These are phyloP conservation scores for Fusarium fracticaudum DNA, from an alignment of 2,329 filamentous ascomycete species.

Conservation along the genomic window DNA sequence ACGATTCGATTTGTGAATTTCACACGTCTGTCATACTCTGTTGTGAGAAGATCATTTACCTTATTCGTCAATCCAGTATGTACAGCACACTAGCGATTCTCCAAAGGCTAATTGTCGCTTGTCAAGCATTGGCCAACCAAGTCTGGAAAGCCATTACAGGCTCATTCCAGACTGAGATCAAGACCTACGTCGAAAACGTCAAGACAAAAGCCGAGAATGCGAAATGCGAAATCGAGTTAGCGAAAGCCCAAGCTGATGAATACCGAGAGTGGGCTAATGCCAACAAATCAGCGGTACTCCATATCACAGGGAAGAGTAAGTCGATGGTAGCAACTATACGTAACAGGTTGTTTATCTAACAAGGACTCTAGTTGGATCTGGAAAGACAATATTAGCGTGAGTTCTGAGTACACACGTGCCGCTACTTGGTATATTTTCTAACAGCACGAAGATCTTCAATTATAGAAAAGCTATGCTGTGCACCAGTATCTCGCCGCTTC, in stretches of 20 bases:
- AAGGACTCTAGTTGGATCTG: slow-evolving; percentile 13
- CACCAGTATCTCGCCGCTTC: background rate
- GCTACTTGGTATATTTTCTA: too few relatives aligned
- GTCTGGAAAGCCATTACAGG: slow-evolving; percentile 5
- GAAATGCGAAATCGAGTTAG: background rate
- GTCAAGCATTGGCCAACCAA: background rate
- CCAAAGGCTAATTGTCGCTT: fast-evolving
- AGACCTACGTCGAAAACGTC: slow-evolving; percentile 1
- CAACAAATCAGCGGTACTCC: background rate
- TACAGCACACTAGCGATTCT: fast-evolving
- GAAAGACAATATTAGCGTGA: slow-evolving; percentile 21
- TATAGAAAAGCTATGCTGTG: background rate
- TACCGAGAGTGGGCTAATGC: background rate
- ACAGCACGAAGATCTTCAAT: background rate
- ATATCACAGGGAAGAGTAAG: slow-evolving; percentile 27
- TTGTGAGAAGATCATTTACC: slow-evolving; percentile 12
- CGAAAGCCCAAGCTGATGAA: slow-evolving; percentile 4
- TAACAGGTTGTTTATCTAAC: too few relatives aligned
- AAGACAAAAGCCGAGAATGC: slow-evolving; percentile 3
- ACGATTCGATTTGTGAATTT: background rate
- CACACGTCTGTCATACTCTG: slow-evolving; percentile 8
- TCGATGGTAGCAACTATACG: fast-evolving
- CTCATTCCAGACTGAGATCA: slow-evolving; percentile 17
- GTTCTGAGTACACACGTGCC: background rate
- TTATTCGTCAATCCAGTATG: slow-evolving; percentile 1